Percentiles rank a stretch among this genome's conserved stretches.
phyloP scores from a whole-genome alignment of 768 basidiomycete species.

The Suillus paluster region DNA sequence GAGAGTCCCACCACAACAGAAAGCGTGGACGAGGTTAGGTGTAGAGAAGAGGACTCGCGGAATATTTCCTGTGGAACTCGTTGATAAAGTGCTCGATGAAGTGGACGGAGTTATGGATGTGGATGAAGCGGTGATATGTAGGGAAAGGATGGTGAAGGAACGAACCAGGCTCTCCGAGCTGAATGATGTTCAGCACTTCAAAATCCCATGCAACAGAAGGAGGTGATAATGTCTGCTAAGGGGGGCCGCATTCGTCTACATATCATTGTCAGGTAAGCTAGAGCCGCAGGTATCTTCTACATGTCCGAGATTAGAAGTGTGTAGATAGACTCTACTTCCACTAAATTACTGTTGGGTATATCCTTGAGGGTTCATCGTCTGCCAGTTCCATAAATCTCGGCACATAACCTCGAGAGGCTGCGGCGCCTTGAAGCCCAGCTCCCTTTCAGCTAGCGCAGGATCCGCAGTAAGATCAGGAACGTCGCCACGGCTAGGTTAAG shows the following conservation, averaged over 20 bases:
- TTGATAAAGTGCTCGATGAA: conserved; percentile 43
- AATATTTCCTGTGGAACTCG: conserved; percentile 38
- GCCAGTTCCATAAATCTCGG: conserved; percentile 98
- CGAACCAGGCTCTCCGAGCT: conserved; percentile 41
- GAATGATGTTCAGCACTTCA: conserved; percentile 53
- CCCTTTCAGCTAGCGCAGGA: conserved; percentile 86
- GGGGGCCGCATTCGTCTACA: neutral
- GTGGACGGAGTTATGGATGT: conserved; percentile 45
- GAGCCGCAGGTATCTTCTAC: neutral
- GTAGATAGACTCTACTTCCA: conserved; percentile 15
- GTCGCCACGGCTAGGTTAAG: conserved; percentile 73
- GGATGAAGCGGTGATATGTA: conserved; percentile 41
- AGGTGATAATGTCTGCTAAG: neutral
- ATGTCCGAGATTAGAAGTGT: conserved; percentile 27
- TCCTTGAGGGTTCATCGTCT: conserved; percentile 87
- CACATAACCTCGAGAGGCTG: conserved; percentile 91
- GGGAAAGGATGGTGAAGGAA: conserved; percentile 36
- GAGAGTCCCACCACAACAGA: conserved; percentile 54
- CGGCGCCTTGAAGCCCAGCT: conserved; percentile 89
- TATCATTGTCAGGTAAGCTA: neutral
- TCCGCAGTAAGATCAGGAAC: conserved; percentile 97
- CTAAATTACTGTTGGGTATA: conserved; percentile 47
- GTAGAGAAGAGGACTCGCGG: conserved; percentile 25
- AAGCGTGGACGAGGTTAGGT: conserved; percentile 45
- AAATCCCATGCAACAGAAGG: conserved; percentile 50